Base-by-base conservation (phyloP, 345 rosid genomes). In the Camelina laxa region DNA sequence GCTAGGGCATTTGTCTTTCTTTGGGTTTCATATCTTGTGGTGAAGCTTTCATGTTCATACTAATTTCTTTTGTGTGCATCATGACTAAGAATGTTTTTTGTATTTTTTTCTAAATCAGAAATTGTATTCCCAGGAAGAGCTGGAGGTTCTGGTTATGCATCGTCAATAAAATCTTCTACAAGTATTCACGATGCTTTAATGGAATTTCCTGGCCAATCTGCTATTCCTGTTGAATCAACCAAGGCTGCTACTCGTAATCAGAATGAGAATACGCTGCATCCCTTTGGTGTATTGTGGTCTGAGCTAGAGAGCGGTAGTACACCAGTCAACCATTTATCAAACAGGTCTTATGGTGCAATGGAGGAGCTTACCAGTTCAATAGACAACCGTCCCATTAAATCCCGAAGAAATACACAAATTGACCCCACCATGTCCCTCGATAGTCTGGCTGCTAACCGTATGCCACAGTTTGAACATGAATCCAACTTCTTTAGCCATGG, bases 251-350 rank as follows among this genome's bases (percentile, higher is more conserved):
- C 73, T 56, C 73, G 24, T 53, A 54, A 69, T 78, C 86, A 82
- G 79, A 74, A 48, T 63, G 85, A 86, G 56, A 83, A 82, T 60
- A 84, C 80, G 67, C 45, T 85, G 79, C 90, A 86, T 73, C 91
- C 87, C 8, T 87, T 87, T 81, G 88, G 90, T 67, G 78, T 86
- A 63, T 67, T 84, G 82, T 81, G 82, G 90, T 87, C 95, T 35
- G 86, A 89, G 77, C 83, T 85, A 53, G 82, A 75, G 67, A 80
- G 80, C 41, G 47, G 86, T 67, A 70, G 73, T 74, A 55, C 60
- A 65, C 77, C 82, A 57, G 80, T 5, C 56, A 44, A 69, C 42
- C 81, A 61, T 14, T 82, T 81, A 65, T 79, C 88, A 27, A 73
- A 79, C 75, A 77, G 62, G 81, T 57, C 56, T 54, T 73, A 73